Evolutionary conservation across 2,329 filamentous ascomycete species (phyloP).

Genomic region (Zymoseptoria brevis): DNA sequence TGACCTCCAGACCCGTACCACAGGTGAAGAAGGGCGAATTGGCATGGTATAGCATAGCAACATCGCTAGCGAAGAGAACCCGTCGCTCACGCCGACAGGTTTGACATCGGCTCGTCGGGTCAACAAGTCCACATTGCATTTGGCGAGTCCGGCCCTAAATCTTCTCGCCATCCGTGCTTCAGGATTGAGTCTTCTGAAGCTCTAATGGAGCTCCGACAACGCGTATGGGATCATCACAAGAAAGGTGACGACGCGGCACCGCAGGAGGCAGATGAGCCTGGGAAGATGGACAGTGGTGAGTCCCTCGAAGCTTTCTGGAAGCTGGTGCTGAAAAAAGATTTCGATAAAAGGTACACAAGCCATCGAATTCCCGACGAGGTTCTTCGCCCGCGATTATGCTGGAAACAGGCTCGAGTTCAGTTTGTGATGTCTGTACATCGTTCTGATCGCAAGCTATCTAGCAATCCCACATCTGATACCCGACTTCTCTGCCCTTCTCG

Average conservation of each 20-base stretch:
- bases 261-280: constrained; percentile 48
- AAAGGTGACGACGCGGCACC: constrained; percentile 45
- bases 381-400: constrained; percentile 48
- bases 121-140: constrained; percentile 48
- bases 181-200: constrained; percentile 41
- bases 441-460: neutral
- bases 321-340: neutral
- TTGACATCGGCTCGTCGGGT: constrained; percentile 48
- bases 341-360: constrained; percentile 41
- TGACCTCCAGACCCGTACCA: constrained; percentile 47
- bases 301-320: neutral
- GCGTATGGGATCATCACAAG: constrained; percentile 46
- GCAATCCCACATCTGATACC: constrained; percentile 19
- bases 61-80: neutral
- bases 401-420: constrained; percentile 36
- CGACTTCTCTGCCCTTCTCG: constrained; percentile 12
- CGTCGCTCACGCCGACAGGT: constrained; percentile 24
- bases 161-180: constrained; percentile 53
- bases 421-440: constrained; percentile 16
- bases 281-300: constrained; percentile 32
- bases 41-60: constrained; percentile 40
- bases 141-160: constrained; percentile 36
- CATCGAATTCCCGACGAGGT: constrained; percentile 52
- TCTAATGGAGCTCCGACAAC: constrained; percentile 41
- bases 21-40: constrained; percentile 43